These are phyloP conservation scores for Phytophthora syringae DNA, from an alignment of 352 stramenopile species.

Conservation along the genomic window DNA sequence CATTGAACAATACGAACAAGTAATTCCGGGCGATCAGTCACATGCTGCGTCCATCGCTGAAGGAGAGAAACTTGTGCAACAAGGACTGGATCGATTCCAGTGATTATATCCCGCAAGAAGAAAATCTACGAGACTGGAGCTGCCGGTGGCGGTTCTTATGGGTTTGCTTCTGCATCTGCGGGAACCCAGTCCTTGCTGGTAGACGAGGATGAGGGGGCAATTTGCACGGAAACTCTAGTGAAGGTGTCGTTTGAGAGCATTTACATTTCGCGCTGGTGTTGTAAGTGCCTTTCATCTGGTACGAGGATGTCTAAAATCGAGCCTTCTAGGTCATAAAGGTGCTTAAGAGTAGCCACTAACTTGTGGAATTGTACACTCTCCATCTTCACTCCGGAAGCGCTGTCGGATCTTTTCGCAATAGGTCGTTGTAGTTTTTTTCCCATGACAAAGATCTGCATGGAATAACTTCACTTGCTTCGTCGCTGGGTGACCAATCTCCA, in stretches of 20 bases:
- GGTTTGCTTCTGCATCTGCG: slow-evolving; percentile 29
- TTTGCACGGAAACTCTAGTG: neutral
- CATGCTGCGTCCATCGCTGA: slow-evolving; percentile 53
- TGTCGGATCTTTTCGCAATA: no score
- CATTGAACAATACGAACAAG: slow-evolving; percentile 75
- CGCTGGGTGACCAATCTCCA: no score
- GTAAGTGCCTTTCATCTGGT: no score
- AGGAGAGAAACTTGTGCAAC: slow-evolving; percentile 56
- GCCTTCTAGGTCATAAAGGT: no score
- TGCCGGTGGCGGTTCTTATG: slow-evolving; percentile 34
- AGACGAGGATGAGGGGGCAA: slow-evolving; percentile 21
- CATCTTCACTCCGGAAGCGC: no score
- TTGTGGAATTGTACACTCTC: no score
- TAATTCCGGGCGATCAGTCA: slow-evolving; percentile 37
- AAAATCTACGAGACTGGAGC: slow-evolving; percentile 39
- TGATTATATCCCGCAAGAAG: slow-evolving; percentile 44
- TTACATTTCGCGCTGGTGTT: neutral
- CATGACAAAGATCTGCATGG: no score
- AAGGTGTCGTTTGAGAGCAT: slow-evolving; percentile 2
- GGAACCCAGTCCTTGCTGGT: slow-evolving; percentile 30
- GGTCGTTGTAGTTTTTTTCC: no score
- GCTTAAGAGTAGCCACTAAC: no score
- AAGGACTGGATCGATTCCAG: slow-evolving; percentile 55
- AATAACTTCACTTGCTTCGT: no score
- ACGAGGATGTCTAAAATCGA: no score